Evolutionary conservation across 2,329 filamentous ascomycete species (phyloP), one percentile per base, ranked within the genome.

Genomic region (Clonostachys rhizophaga): DNA sequence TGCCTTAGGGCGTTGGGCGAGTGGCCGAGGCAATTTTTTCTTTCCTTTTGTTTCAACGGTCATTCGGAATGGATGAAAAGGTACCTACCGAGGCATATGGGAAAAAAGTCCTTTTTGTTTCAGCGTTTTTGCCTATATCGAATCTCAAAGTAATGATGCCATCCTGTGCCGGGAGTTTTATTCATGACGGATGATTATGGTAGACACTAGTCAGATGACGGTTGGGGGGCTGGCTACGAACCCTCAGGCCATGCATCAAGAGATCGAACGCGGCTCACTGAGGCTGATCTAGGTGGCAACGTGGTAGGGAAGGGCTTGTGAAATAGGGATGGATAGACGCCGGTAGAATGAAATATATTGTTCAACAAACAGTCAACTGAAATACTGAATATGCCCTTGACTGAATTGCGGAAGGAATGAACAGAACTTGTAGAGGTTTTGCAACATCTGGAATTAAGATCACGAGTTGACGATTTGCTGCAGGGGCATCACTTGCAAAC

Each of bases 301-400:
- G 45, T 53, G 55, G 44, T n/a, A 41, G 34, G 24, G 43, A 34
- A 44, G 24, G 16, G 40, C 54, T 53, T 56, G 52, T 61, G 58
- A 59, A 58, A 60, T 58, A 58, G 61, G 24, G 24, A 30, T 30
- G 24, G 56, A 62, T 66, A 65, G 62, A 66, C 55, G 64, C 52
- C 24, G 59, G 63, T 66, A 64, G 60, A 63, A 63, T 63, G 56
- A 51, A 65, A 58, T 58, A 58, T 52, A 62, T 43, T 40, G 37
- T n/a, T 37, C 43, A 24, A 42, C 30, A n/a, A 34, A n/a, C n/a
- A 30, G 24, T 30, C 8, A 30, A 10, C 24, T 30, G 3, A 30
- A 10, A 30, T 30, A 5, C 4, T 9, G 2, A 30, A 30, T 30
- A 9, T 10, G 24, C 8, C 4, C 24, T 30, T 30, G 24, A 30